Evolutionary conservation across 164 flowering plant species (phyloP).

Genomic region (Tetrastigma voinierianum): DNA sequence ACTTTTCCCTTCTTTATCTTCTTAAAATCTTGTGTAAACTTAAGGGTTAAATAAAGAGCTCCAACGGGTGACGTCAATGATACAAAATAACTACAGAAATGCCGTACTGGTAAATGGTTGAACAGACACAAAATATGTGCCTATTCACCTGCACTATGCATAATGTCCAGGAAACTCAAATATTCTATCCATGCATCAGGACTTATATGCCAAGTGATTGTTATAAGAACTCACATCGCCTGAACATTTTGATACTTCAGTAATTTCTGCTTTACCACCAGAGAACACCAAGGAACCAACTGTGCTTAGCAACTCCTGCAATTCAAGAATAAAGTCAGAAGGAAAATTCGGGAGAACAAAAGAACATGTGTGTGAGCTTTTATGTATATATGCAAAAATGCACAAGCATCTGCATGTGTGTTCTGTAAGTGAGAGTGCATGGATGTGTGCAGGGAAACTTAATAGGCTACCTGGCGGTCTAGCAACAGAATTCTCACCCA

Average conservation of each 20-base stretch:
- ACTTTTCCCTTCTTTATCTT: too few species aligned
- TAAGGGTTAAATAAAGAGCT: too few species aligned
- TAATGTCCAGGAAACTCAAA: too few species aligned
- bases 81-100: neutral
- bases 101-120: neutral
- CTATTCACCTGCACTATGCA: neutral
- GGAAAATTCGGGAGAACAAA: neutral
- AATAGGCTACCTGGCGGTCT: too few species aligned
- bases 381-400: too few species aligned
- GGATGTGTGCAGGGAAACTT: too few species aligned
- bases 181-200: neutral
- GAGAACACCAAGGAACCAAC: conserved; percentile 66
- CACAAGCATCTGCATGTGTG: too few species aligned
- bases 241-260: conserved; percentile 68
- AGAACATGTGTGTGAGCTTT: neutral
- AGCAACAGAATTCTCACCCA: too few species aligned
- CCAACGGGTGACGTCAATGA: too few species aligned
- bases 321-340: neutral
- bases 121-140: neutral
- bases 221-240: conserved; percentile 78
- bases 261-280: conserved; percentile 71
- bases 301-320: conserved; percentile 75
- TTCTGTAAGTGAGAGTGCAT: too few species aligned
- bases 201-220: neutral
- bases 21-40: too few species aligned